Conservation (phyloP, 2,329 filamentous ascomycete species). For the Gremmenia infestans region DNA sequence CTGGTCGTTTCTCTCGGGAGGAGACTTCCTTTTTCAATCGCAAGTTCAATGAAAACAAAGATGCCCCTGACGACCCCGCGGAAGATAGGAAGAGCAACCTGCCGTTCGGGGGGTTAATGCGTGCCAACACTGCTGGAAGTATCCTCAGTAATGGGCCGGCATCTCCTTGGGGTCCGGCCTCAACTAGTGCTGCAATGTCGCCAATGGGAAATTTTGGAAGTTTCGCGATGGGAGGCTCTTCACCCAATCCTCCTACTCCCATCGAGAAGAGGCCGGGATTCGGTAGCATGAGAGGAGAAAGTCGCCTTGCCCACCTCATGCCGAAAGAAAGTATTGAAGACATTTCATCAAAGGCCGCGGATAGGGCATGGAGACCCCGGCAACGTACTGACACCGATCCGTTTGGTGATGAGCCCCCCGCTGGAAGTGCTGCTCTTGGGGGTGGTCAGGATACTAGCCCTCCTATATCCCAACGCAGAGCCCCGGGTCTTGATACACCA, state of each 20-base stretch:
- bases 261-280: constrained; percentile 68
- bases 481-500: constrained; percentile 41
- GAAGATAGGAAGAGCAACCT: constrained; percentile 39
- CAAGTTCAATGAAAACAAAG: constrained; percentile 49
- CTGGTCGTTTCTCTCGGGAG: constrained; percentile 56
- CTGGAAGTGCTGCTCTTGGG: constrained; percentile 68
- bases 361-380: constrained; percentile 55
- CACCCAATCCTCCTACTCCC: constrained; percentile 48
- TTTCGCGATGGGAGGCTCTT: constrained; percentile 61
- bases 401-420: constrained; percentile 60
- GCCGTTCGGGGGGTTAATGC: constrained; percentile 44
- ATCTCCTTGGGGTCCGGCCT: constrained; percentile 42
- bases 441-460: constrained; percentile 67
- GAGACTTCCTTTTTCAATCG: constrained; percentile 56
- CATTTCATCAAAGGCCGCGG: constrained; percentile 44
- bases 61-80: constrained; percentile 47
- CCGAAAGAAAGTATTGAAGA: constrained; percentile 72
- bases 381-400: constrained; percentile 70
- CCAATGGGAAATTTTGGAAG: constrained; percentile 85
- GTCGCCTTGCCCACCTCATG: constrained; percentile 80
- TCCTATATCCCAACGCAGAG: constrained; percentile 38
- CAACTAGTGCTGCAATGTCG: constrained; percentile 56
- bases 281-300: constrained; percentile 66
- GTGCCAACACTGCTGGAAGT: constrained; percentile 50
- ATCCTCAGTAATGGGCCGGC: constrained; percentile 38